Conservation (phyloP, 169 alveolate species). For the Cryptosporidium sp. region DNA sequence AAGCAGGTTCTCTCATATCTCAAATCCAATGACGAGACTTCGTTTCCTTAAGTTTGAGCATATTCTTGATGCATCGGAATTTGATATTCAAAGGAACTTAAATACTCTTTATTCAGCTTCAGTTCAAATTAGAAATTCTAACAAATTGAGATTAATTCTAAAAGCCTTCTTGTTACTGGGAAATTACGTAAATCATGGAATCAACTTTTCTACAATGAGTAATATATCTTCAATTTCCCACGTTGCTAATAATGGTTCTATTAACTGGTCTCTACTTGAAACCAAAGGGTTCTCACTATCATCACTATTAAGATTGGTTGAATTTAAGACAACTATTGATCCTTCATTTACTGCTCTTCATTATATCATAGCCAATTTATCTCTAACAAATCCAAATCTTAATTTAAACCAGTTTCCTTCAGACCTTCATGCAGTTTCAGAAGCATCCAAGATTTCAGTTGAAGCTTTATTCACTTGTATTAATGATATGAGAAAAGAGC, state of each 20-base stretch:
- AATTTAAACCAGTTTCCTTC: constrained; percentile 31
- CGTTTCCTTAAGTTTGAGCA: constrained; percentile 67
- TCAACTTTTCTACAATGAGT: constrained; percentile 16
- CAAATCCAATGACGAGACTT: constrained; percentile 70
- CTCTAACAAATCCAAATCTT: constrained; percentile 29
- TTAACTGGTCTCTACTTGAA: constrained; percentile 75
- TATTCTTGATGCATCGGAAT: constrained; percentile 66
- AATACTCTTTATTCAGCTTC: constrained; percentile 76
- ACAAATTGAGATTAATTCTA: constrained; percentile 54
- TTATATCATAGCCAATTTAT: constrained; percentile 77
- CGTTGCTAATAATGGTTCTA: constrained; percentile 47
- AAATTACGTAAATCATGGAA: constrained; percentile 81
- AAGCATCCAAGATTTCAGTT: constrained; percentile 70
- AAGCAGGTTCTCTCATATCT: constrained; percentile 64
- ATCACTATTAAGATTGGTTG: constrained; percentile 77
- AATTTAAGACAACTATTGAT: constrained; percentile 79
- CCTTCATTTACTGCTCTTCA: constrained; percentile 78
- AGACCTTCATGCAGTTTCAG: constrained; percentile 69
- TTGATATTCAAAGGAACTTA: constrained; percentile 59
- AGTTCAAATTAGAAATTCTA: constrained; percentile 69
- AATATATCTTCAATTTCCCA: constrained; percentile 54
- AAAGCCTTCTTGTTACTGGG: constrained; percentile 80
- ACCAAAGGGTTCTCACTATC: constrained; percentile 77
- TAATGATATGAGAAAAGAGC: constrained; percentile 68
- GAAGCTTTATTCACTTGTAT: constrained; percentile 46